Evolutionary conservation across 768 basidiomycete species (phyloP), one percentile per base, ranked within the genome.

Genomic region (Pleurotus pulmonarius): DNA sequence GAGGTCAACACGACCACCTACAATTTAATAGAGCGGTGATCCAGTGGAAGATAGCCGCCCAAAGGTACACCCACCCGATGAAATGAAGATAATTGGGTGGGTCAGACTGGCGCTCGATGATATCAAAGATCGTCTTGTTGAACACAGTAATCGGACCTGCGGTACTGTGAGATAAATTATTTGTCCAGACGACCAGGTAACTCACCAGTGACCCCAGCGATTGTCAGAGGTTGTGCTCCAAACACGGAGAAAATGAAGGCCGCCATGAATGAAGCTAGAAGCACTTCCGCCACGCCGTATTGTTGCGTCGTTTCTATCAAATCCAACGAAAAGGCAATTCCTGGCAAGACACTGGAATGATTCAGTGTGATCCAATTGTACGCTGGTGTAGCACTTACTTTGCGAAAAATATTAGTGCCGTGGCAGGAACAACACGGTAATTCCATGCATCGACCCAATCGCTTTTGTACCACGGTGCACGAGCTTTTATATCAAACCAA

Each of bases 361-460:
- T 34, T 34, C 0, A 1, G 12, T 49, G 26, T 4, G 49, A 2
- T 48, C 56, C 25, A 54, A 29, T 12, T 29, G 52, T 1, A 15
- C 37, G 24, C 55, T 3, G 46, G 37, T 41, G n/a, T 20, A 25
- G 12, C 20, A 70, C 83, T 55, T 66, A 90, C 88, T 92, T 92
- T 58, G 90, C 83, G 64, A 92, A 92, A 68, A 91, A 91, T 59
- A 93, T 90, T 26, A 94, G 77, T 29, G 87, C 84, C 4, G 92
- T 92, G 0, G 93, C 88, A 5, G 94, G 94, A 5, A 95, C 64
- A 5, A 96, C 92, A 49, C 95, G 78, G 69, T 96, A 96, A 66
- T 92, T 92, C 85, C 88, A 93, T 5, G 90, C 93, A 67, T 95
- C 92, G 8, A 75, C 83, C 94, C 94, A 98, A 72, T 97, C 93